phyloP scores from a whole-genome alignment of 371 early-diverging fungal species.

The Actinomortierella wolfii region DNA sequence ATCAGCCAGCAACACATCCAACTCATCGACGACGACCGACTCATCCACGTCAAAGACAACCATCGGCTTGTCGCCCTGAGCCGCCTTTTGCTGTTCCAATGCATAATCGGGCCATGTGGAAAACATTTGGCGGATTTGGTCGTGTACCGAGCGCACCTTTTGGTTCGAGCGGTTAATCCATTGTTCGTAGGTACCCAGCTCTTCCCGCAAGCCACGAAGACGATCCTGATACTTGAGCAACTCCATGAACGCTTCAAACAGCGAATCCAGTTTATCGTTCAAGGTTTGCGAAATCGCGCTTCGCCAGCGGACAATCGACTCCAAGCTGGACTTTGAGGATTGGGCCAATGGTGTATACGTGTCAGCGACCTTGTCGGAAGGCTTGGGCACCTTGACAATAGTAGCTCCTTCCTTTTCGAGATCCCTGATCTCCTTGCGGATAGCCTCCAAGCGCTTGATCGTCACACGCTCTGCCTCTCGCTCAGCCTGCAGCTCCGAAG shows the following conservation, averaged over 20 bases:
- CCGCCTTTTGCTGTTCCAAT: slow-evolving; percentile 13
- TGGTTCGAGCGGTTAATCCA: slow-evolving; percentile 19
- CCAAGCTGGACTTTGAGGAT: slow-evolving; percentile 5
- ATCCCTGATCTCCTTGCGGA: slow-evolving; percentile 6
- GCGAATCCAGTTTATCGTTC: slow-evolving; percentile 17
- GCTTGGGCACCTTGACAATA: slow-evolving; percentile 11
- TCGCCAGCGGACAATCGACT: slow-evolving; percentile 11
- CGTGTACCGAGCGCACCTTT: slow-evolving; percentile 20
- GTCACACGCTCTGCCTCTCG: slow-evolving; percentile 18
- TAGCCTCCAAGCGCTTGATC: slow-evolving; percentile 14
- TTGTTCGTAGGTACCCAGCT: slow-evolving; percentile 10
- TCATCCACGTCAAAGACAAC: slow-evolving; percentile 45
- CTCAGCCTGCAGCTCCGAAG: slow-evolving; percentile 23
- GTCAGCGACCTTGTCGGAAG: slow-evolving; percentile 3
- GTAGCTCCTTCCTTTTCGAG: slow-evolving; percentile 13
- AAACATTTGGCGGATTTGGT: slow-evolving; percentile 34
- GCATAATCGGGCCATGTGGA: slow-evolving; percentile 27
- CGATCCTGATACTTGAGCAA: slow-evolving; percentile 33
- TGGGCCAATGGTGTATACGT: slow-evolving; percentile 10
- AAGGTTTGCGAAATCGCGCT: slow-evolving; percentile 5
- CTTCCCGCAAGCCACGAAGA: slow-evolving; percentile 13
- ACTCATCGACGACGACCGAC: slow-evolving; percentile 24
- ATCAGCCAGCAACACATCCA: slow-evolving; percentile 8
- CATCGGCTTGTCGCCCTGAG: slow-evolving; percentile 17
- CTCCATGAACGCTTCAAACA: slow-evolving; percentile 15